Conservation (phyloP, 495 filamentous ascomycete species). For the Neurospora pannonica region DNA sequence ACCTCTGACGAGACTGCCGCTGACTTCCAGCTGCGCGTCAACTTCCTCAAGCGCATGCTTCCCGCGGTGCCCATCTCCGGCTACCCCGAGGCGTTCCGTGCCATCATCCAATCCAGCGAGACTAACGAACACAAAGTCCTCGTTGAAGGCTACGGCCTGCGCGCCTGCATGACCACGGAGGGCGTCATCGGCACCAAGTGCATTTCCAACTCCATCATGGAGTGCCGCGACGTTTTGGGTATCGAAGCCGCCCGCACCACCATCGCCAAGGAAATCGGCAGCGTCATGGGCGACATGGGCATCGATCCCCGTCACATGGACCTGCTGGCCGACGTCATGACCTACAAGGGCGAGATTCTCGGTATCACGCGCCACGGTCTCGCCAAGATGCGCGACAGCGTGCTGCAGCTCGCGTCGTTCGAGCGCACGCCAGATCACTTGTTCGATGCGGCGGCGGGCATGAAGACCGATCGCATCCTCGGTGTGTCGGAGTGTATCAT, state of each 20-base stretch:
- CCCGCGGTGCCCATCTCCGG: constrained; percentile 75
- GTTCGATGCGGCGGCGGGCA: constrained; percentile 85
- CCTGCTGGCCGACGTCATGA: constrained; percentile 97
- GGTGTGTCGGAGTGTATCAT: constrained; percentile 97
- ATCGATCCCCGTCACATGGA: constrained; percentile 99
- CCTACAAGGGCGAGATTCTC: constrained; percentile 95
- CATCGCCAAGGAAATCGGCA: constrained; percentile 69
- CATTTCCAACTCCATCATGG: constrained; percentile 81
- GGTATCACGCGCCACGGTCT: constrained; percentile 96
- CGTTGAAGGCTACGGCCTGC: constrained; percentile 90
- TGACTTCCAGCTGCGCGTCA: constrained; percentile 72
- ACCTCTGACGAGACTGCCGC: constrained; percentile 37
- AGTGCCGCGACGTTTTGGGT: constrained; percentile 83
- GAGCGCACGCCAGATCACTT: constrained; percentile 98
- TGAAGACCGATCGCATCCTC: constrained; percentile 81
- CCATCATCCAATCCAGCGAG: constrained; percentile 67
- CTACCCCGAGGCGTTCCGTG: constrained; percentile 74
- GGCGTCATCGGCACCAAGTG: constrained; percentile 70
- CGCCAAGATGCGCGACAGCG: constrained; percentile 92
- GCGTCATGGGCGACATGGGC: constrained; percentile 84
- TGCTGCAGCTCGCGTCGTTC: constrained; percentile 90
- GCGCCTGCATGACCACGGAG: constrained; percentile 80
- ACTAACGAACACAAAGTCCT: constrained; percentile 58
- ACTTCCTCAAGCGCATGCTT: constrained; percentile 71
- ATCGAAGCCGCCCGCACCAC: constrained; percentile 88